Evolutionary conservation across 2,329 filamentous ascomycete species (phyloP), one percentile per base, ranked within the genome.

Genomic region (Venturia oleaginea): DNA sequence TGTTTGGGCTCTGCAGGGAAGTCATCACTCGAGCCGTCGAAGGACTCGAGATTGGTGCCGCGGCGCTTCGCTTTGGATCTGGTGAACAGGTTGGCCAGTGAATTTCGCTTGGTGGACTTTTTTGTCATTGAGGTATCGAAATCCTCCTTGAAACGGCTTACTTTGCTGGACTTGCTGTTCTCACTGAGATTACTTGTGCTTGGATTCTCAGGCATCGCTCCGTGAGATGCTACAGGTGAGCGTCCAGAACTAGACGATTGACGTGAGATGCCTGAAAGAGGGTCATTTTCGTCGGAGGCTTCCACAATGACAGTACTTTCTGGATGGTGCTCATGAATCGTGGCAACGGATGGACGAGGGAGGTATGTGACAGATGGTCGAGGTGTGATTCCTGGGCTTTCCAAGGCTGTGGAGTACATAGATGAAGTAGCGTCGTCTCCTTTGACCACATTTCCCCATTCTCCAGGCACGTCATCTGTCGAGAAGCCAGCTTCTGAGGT

Each of bases 401-500:
- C 61, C 5, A 62, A 19, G 17, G 61, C 38, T 17, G 72, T 73
- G 1, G 74, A 76, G 54, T 78, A 79, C 22, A 77, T 69, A 0
- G 77, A 79, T 0, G 76, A 78, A 2, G 69, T 37, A 38, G 59
- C 59, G 27, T 60, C 62, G 19, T 71, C 70, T 22, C 67, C 67
- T 42, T 40, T 66, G 5, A 76, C 38, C 3, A 77, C 72, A 34
- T 69, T 73, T 4, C 74, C 76, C 76, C 76, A 77, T 60, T 65
- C 70, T n/a, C 68, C 69, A 17, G 75, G 75, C 3, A 77, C 68
- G 17, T 71, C 71, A 7, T 70, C 68, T 64, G 74, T 76, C 8
- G 70, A 68, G 60, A 77, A 75, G 6, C 75, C 75, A 55, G 66
- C 64, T 6, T 66, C 68, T 19, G 69, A 69, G 11, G 60, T 62